Evolutionary conservation across 2,329 filamentous ascomycete species (phyloP).

Genomic region (Bimuria novae-zelandiae): DNA sequence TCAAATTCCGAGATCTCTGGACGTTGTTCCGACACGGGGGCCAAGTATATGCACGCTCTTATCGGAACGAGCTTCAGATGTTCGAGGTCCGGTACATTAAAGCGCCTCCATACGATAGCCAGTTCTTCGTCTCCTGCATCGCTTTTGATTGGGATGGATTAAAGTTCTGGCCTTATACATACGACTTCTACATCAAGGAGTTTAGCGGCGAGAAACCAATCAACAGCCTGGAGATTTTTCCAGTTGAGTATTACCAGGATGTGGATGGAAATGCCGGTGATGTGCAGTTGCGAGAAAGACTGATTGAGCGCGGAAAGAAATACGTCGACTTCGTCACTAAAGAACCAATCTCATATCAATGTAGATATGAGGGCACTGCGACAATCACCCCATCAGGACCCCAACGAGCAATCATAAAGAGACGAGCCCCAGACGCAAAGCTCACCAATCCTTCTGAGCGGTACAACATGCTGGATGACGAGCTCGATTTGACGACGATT

Average conservation of each 20-base stretch:
- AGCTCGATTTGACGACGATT: constrained; percentile 5
- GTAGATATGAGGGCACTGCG: constrained; percentile 10
- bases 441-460: neutral
- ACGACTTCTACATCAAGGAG: constrained; percentile 9
- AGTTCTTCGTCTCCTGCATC: neutral
- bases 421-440: neutral
- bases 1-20: constrained; percentile 10
- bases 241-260: constrained; percentile 6
- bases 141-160: constrained; percentile 13
- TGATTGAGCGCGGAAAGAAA: constrained; percentile 8
- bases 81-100: constrained; percentile 5
- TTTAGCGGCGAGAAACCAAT: constrained; percentile 6
- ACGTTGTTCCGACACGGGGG: constrained; percentile 7
- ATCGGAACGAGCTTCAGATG: constrained; percentile 10
- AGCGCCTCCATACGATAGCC: neutral
- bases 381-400: neutral
- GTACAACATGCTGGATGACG: neutral
- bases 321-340: constrained; percentile 7
- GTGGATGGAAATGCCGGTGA: neutral
- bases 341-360: constrained; percentile 3
- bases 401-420: neutral
- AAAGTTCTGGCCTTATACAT: constrained; percentile 4
- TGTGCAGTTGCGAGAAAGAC: neutral
- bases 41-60: constrained; percentile 7
- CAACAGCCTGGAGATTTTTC: constrained; percentile 2